Evolutionary conservation across 1,139 yeast genomes (phyloP).

Genomic region (Yamadazyma triangularis): DNA sequence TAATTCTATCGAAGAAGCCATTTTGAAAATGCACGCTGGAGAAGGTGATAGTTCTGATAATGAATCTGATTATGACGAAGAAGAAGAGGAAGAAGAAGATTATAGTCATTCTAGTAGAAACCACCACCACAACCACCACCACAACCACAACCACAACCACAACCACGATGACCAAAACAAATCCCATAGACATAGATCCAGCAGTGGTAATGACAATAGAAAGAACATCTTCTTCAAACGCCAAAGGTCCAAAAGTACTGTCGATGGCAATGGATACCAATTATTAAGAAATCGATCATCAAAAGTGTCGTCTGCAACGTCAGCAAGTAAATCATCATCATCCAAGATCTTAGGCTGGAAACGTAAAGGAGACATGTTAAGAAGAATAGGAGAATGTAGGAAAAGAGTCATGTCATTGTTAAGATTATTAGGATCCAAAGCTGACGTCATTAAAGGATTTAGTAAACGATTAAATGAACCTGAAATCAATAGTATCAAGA

Average conservation of each 20-base stretch:
- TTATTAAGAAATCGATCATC: conserved; percentile 2
- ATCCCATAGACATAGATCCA: too few relatives aligned
- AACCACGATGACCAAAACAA: too few relatives aligned
- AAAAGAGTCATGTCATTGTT: conserved; percentile 89
- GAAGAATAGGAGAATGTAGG: conserved; percentile 93
- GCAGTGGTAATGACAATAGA: conserved; percentile 5
- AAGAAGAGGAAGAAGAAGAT: conserved; percentile 14
- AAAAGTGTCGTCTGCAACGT: conserved; percentile 15
- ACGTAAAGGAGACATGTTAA: conserved; percentile 87
- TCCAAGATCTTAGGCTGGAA: conserved; percentile 74
- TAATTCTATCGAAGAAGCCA: conserved; percentile 86
- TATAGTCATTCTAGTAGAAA: conserved; percentile 2
- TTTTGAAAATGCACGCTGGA: conserved; percentile 78
- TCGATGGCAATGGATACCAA: conserved; percentile 22
- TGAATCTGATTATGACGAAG: conserved; percentile 29
- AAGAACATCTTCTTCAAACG: conserved; percentile 32
- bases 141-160: too few relatives aligned
- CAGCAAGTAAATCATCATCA: conserved; percentile 31
- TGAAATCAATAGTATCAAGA: conserved; percentile 50
- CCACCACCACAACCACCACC: too few relatives aligned
- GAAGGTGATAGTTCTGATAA: conserved; percentile 40
- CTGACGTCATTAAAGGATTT: conserved; percentile 94
- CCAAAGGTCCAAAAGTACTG: conserved; percentile 37
- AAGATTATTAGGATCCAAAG: conserved; percentile 82
- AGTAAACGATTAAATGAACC: conserved; percentile 87